Percentiles rank a stretch among this genome's conserved stretches.
phyloP scores from a whole-genome alignment of 768 basidiomycete species.

The Lyophyllum atratum region DNA sequence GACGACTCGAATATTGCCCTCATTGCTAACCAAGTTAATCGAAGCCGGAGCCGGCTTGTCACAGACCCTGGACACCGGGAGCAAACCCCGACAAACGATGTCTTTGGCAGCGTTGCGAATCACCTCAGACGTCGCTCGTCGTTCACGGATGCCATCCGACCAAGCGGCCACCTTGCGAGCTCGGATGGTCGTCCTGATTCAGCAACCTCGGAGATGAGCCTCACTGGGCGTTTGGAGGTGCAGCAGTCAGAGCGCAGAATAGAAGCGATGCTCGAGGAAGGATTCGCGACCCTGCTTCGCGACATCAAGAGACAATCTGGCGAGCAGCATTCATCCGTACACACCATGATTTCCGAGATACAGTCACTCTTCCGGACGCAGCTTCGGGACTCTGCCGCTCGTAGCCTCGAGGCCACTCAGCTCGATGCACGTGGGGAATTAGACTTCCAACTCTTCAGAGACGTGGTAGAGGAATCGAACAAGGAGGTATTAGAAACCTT shows the following conservation, averaged over 20 bases:
- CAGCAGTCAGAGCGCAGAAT: conserved; percentile 64
- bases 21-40: conserved; percentile 64
- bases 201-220: conserved; percentile 45
- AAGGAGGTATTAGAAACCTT: conserved; percentile 58
- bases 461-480: conserved; percentile 68
- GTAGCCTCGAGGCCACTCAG: conserved; percentile 60
- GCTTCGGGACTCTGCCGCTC: conserved; percentile 60
- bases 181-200: conserved; percentile 42
- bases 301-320: conserved; percentile 34
- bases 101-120: conserved; percentile 32
- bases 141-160: conserved; percentile 53
- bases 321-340: conserved; percentile 42
- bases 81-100: conserved; percentile 33
- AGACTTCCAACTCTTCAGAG: conserved; percentile 76
- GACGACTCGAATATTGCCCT: conserved; percentile 72
- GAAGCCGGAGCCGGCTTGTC: conserved; percentile 52
- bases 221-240: conserved; percentile 57
- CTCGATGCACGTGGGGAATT: conserved; percentile 76
- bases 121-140: conserved; percentile 58
- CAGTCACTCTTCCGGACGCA: conserved; percentile 69
- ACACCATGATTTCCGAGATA: conserved; percentile 66
- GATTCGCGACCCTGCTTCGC: conserved; percentile 52
- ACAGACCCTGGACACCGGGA: conserved; percentile 52
- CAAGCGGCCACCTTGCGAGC: conserved; percentile 5
- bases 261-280: conserved; percentile 68